Evolutionary conservation across 768 basidiomycete genomes (phyloP).

Genomic region (Imleria badia): DNA sequence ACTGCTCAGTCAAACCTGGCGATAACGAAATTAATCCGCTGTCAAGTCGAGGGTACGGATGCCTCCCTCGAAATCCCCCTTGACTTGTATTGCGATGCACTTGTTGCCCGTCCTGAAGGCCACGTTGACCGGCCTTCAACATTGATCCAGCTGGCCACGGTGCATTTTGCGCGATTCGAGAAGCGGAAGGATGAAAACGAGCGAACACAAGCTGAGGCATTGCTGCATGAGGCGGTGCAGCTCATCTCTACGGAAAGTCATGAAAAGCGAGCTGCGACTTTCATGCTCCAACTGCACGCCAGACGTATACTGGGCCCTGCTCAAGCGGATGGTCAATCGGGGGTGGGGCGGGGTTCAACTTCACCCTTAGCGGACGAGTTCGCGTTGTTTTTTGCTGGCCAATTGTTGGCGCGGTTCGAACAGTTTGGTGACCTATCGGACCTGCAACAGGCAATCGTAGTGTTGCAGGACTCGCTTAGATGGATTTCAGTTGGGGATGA

Average conservation of each 20-base stretch:
- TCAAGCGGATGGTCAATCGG: background rate
- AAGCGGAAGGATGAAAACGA: background rate
- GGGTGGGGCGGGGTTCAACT: background rate
- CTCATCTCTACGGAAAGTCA: background rate
- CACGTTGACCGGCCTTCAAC: too few species aligned
- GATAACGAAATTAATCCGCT: background rate
- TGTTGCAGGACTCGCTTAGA: background rate
- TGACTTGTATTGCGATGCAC: background rate
- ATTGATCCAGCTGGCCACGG: too few species aligned
- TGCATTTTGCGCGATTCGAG: too few species aligned
- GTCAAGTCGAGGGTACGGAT: too few species aligned
- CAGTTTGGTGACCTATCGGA: background rate
- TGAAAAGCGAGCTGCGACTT: background rate
- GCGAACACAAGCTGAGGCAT: background rate
- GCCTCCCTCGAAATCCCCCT: background rate
- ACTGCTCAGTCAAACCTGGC: background rate
- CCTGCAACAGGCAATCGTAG: background rate
- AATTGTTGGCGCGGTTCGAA: background rate
- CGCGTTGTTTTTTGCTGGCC: background rate
- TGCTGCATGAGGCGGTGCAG: background rate
- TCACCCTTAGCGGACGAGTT: too few species aligned
- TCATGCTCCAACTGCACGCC: background rate
- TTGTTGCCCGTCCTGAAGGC: too few species aligned
- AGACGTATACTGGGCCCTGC: background rate
- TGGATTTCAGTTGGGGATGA: background rate